These are phyloP conservation scores for Phytopythium boreale DNA, from an alignment of 352 stramenopile species.

Conservation along the genomic window DNA sequence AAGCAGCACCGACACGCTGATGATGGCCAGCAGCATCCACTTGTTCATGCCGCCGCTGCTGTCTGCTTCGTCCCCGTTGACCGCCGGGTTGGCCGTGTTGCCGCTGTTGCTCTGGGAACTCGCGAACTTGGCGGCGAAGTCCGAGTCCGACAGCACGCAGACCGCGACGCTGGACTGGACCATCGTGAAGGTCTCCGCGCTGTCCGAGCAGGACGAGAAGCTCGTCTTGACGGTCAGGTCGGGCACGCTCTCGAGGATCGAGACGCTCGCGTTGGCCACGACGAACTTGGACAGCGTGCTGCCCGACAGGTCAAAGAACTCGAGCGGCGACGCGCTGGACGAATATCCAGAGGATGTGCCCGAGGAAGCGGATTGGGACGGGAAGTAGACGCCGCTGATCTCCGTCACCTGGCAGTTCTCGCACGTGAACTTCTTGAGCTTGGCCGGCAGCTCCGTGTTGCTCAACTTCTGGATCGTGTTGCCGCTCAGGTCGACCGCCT, in stretches of 20 bases:
- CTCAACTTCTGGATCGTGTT: constrained; percentile 23
- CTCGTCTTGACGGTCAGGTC: constrained; percentile 27
- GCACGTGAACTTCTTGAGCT: constrained; percentile 29
- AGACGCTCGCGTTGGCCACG: constrained; percentile 28
- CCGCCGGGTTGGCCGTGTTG: not conserved
- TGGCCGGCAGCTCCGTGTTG: constrained; percentile 26
- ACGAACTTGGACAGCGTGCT: constrained; percentile 29
- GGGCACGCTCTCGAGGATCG: constrained; percentile 21
- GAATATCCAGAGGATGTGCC: not conserved
- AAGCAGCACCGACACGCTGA: constrained; percentile 10
- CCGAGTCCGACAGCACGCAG: constrained; percentile 27
- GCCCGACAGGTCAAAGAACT: constrained; percentile 25
- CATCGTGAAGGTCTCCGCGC: constrained; percentile 6
- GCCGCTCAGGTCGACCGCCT: constrained; percentile 30
- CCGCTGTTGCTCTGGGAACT: constrained; percentile 4
- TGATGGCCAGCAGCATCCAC: constrained; percentile 42
- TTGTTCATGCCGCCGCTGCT: constrained; percentile 22
- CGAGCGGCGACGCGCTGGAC: constrained; percentile 11
- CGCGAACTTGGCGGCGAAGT: constrained; percentile 27
- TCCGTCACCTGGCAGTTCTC: constrained; percentile 26
- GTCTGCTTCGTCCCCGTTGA: not conserved
- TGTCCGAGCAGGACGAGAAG: constrained; percentile 23
- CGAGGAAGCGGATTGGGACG: not conserved
- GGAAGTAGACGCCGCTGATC: constrained; percentile 25
- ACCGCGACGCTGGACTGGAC: constrained; percentile 23